Evolutionary conservation across 2,329 filamentous ascomycete species (phyloP), one percentile per base, ranked within the genome.

Genomic region (Talaromyces sp.): DNA sequence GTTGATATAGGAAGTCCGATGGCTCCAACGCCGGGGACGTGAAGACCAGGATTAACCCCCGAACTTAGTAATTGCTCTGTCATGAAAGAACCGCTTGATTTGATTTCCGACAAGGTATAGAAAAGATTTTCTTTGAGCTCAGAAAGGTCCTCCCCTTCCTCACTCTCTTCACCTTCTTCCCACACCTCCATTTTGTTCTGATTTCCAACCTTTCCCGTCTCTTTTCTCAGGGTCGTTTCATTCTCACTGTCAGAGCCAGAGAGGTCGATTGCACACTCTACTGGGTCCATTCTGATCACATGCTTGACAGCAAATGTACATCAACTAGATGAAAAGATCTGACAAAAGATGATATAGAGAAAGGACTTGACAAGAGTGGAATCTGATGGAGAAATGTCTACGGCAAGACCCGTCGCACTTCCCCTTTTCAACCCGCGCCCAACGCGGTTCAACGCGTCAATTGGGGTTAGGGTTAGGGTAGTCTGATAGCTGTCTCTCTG

Each of bases 1-100:
- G 31, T 3, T 43, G 63, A 59, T 17, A 66, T 36, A 38, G 64
- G 64, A 45, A 66, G 61, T 7, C 56, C 25, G n/a, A 66, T 49
- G n/a, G 31, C 8, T n/a, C 65, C 65, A 34, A 64, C 10, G 29
- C 61, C 22, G 11, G 61, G 61, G 8, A 64, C 31, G 10, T 51
- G 36, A 31, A 64, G 61, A n/a, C 58, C 58, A 27, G 66, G 64
- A 64, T 61, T 71, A 53, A 43, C 10, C 1, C 1, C 25, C 1
- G 1, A 10, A 13, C 2, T 2, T 4, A 17, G 10, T 17, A 5
- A n/a, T 31, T 43, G 7, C 47, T 29, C 6, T 17, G 47, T 31
- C 47, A 62, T 40, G 17, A 54, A 62, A 27, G 47, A 31, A 22
- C 60, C 60, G 7, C 7, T 40, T 40, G 31, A 31, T 22, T 43